Percentiles rank a stretch among this genome's conserved stretches.
Conservation (phyloP, 2,329 filamentous ascomycete species). For the Dothideomycetes sp. region DNA sequence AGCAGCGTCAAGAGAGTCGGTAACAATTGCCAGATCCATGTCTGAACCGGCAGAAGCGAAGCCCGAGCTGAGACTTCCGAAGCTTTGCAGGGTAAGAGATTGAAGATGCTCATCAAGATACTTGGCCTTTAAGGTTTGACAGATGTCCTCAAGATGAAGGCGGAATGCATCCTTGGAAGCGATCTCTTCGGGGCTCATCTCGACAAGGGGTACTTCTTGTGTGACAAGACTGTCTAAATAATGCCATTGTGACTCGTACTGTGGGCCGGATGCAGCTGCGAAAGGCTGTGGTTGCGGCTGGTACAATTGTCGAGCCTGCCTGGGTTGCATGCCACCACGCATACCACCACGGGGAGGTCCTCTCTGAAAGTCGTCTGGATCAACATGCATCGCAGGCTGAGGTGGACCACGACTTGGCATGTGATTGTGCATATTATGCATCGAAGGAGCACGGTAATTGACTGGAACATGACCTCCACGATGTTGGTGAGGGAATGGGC, state of each 20-base stretch:
- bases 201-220: conserved; percentile 44
- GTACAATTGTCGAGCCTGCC: conserved; percentile 2
- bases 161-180: conserved; percentile 63
- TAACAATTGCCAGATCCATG: conserved; percentile 75
- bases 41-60: conserved; percentile 84
- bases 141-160: conserved; percentile 50
- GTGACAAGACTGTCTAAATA: conserved; percentile 33
- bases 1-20: conserved; percentile 27
- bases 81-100: conserved; percentile 59
- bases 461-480: not conserved
- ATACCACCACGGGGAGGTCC: conserved; percentile 10
- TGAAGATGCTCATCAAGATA: conserved; percentile 38
- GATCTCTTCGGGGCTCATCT: conserved; percentile 54
- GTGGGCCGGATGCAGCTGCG: conserved; percentile 1
- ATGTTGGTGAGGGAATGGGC: conserved; percentile 1
- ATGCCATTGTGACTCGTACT: conserved; percentile 21
- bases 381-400: conserved; percentile 7
- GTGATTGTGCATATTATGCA: too few species aligned
- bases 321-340: not conserved
- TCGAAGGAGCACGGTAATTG: not conserved
- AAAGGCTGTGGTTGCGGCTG: conserved; percentile 8
- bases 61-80: conserved; percentile 73
- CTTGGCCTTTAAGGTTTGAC: conserved; percentile 45
- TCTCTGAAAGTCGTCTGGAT: conserved; percentile 21
- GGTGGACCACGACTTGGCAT: not conserved